phyloP scores from a whole-genome alignment of 1,139 yeast species.

The Eremothecium sinecaudum region DNA sequence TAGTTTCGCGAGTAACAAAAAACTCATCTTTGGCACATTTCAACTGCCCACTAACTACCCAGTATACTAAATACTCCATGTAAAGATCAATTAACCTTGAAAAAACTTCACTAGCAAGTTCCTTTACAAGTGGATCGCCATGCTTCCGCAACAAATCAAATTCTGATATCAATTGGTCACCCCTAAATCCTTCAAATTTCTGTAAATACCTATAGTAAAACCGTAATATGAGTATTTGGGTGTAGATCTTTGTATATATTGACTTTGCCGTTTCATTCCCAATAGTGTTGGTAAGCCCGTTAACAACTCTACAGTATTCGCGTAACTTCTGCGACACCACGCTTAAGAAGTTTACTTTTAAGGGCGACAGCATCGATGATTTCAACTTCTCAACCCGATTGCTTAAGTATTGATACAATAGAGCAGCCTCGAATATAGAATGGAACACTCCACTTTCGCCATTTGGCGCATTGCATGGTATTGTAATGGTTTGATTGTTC shows the following conservation, averaged over 20 bases:
- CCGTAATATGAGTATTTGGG: conserved; percentile 48
- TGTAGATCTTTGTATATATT: conserved; percentile 40
- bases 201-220: conserved; percentile 40
- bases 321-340: conserved; percentile 45
- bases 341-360: conserved; percentile 57
- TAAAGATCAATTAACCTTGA: conserved; percentile 49
- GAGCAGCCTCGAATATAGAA: conserved; percentile 60
- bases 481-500: conserved; percentile 27
- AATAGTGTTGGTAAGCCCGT: conserved; percentile 38
- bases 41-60: conserved; percentile 66
- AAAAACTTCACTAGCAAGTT: conserved; percentile 41
- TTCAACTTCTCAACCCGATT: conserved; percentile 30
- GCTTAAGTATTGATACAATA: conserved; percentile 47
- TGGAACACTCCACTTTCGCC: conserved; percentile 52
- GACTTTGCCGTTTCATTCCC: conserved; percentile 31
- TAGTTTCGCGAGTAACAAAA: conserved; percentile 38
- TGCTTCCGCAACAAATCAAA: conserved; percentile 45
- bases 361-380: conserved; percentile 38
- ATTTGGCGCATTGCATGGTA: conserved; percentile 49
- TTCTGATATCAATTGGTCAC: conserved; percentile 49
- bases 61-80: conserved; percentile 48
- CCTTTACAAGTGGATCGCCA: conserved; percentile 51
- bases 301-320: conserved; percentile 47
- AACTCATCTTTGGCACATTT: conserved; percentile 52
- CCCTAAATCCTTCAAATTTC: conserved; percentile 34